Evolutionary conservation across 2,329 filamentous ascomycete genomes (phyloP).

Genomic region (Pestalotiopsis sp.): DNA sequence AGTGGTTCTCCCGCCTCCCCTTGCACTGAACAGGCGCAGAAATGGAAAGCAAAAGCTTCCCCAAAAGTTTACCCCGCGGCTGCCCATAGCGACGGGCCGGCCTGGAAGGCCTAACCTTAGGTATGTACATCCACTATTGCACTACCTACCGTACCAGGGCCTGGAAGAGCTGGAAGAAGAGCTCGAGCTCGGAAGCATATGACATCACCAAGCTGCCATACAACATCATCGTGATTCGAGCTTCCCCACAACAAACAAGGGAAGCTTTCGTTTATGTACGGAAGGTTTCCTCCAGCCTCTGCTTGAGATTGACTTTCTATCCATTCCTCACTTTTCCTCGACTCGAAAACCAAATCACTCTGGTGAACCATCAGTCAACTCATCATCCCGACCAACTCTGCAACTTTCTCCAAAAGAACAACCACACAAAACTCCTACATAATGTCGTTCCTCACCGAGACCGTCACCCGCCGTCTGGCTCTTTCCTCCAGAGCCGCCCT

Average conservation of each 20-base stretch:
- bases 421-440: neutral
- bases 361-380: neutral
- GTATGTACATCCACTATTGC: no score
- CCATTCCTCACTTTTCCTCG: neutral
- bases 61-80: neutral
- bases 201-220: constrained; percentile 9
- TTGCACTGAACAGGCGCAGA: neutral
- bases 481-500: constrained; percentile 37
- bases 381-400: neutral
- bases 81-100: constrained; percentile 1
- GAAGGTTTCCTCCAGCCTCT: neutral
- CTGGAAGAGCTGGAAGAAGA: neutral
- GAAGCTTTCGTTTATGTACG: constrained; percentile 2
- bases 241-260: constrained; percentile 5
- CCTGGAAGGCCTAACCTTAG: neutral
- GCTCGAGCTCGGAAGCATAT: constrained; percentile 3
- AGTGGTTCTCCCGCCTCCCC: neutral
- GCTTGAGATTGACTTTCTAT: neutral
- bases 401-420: neutral
- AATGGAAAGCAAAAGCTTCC: neutral
- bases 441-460: constrained; percentile 59
- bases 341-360: neutral
- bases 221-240: constrained; percentile 7
- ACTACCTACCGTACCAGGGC: no score
- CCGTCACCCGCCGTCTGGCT: constrained; percentile 46